phyloP scores from a whole-genome alignment of 208 protist species.

The Leishmania gerbilli region DNA sequence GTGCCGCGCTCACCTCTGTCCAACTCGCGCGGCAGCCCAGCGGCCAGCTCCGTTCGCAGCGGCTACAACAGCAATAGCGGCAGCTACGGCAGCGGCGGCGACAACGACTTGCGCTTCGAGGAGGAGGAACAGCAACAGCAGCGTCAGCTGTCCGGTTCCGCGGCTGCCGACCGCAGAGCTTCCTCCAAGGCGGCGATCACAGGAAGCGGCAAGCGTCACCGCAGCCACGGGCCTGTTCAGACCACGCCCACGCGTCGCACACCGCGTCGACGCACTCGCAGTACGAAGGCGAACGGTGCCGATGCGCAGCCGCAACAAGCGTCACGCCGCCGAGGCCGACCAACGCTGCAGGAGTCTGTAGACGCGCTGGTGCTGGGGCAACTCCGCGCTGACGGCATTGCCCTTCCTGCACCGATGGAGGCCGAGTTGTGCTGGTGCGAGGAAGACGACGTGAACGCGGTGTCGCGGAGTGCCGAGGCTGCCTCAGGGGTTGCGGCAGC shows the following conservation, averaged over 20 bases:
- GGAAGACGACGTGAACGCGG: background rate
- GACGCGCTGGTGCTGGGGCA: slow-evolving; percentile 66
- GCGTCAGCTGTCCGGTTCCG: background rate
- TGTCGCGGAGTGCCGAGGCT: background rate
- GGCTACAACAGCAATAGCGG: slow-evolving; percentile 8
- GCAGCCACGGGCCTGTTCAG: slow-evolving; percentile 6
- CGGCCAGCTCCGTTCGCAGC: slow-evolving; percentile 6
- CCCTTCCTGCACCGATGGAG: slow-evolving; percentile 25
- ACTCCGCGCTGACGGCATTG: slow-evolving; percentile 63
- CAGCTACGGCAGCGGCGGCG: slow-evolving; percentile 4
- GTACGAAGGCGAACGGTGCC: background rate
- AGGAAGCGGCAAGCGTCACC: slow-evolving; percentile 16
- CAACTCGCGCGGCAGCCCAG: background rate
- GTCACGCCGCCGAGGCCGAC: slow-evolving; percentile 9
- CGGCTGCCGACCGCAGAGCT: background rate
- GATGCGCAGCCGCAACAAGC: background rate
- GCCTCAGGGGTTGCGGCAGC: background rate
- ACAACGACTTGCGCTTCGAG: background rate
- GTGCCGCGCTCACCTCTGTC: slow-evolving; percentile 2
- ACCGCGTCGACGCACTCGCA: slow-evolving; percentile 11
- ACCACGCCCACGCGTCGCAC: slow-evolving; percentile 10
- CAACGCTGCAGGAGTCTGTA: slow-evolving; percentile 42
- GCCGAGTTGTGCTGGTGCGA: slow-evolving; percentile 22
- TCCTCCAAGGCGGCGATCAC: background rate
- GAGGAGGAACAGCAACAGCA: slow-evolving; percentile 10